Evolutionary conservation across 169 alveolate genomes (phyloP).

Genomic region (Plasmodium malariae): DNA sequence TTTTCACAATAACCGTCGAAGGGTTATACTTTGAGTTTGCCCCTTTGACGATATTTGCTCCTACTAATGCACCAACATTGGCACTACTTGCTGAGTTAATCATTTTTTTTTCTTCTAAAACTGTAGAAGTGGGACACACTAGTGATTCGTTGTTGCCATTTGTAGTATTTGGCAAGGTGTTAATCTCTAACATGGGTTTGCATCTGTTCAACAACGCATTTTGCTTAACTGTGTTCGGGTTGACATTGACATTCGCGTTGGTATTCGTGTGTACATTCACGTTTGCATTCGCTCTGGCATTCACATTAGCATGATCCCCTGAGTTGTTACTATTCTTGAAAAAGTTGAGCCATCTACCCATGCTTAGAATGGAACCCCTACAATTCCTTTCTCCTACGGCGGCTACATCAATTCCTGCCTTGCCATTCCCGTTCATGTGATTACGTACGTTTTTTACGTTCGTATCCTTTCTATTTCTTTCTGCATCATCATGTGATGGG

Average conservation of each 20-base stretch:
- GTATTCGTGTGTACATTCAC: too few species aligned
- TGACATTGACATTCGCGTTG: too few species aligned
- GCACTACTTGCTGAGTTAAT: not conserved
- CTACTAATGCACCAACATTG: too few species aligned
- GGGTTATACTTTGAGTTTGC: not conserved
- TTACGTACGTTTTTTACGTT: not conserved
- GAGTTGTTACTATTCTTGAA: not conserved
- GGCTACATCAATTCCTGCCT: too few species aligned
- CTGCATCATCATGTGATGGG: not conserved
- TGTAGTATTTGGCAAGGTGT: not conserved
- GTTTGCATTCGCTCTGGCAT: not conserved
- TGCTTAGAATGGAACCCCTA: not conserved
- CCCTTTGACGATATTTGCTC: not conserved
- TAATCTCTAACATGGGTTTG: not conserved
- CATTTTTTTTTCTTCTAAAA: not conserved
- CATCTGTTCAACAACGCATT: not conserved
- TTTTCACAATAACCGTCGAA: not conserved
- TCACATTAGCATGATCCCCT: not conserved
- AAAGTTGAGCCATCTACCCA: conserved; percentile 16
- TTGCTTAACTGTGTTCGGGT: too few species aligned
- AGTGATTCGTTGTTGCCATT: not conserved
- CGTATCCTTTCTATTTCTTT: not conserved
- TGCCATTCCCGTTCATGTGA: not conserved
- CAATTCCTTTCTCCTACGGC: not conserved
- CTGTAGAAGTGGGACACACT: not conserved